Evolutionary conservation across 495 filamentous ascomycete species (phyloP), one percentile per base, ranked within the genome.

Genomic region (Penicillium tannophilum): DNA sequence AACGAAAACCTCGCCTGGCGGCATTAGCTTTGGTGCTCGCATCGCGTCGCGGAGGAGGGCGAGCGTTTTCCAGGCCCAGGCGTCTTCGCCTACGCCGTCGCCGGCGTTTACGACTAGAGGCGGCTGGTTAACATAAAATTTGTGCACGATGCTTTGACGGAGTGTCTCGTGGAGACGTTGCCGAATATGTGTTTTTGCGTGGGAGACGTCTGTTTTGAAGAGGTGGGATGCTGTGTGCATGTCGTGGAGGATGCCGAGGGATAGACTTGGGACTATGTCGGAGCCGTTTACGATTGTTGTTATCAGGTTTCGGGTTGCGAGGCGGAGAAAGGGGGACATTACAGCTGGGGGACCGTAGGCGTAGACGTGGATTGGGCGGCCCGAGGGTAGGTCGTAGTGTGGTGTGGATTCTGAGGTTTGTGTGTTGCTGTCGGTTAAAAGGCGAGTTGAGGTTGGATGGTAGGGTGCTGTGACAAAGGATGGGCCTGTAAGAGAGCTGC

Each of bases 321-420:
- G 81, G 41, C 88, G 83, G 5, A 93, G 78, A n/a, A 86, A 83
- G 0, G 88, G 82, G 2, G 87, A 92, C 76, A 92, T 83, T 45
- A 84, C 86, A 3, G 87, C 83, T 10, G 90, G 88, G 10, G 90
- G 87, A 3, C 90, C 90, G 66, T 90, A 93, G 36, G 89, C 88
- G 70, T 89, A 93, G 49, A 90, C 89, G 65, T 90, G 89, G 41
- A 91, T 87, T 46, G 84, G 87, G 9, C 90, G 81, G 46, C 84
- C 84, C 0, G 84, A 62, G 19, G 87, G 90, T 5, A 90, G 81
- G 44, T 75, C 82, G 53, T 85, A 77, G 48, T 65, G 51, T 52
- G 54, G 33, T 20, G 35, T 36, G 10, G 35, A 52, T 24, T 57
- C 65, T 43, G 14, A 12, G 39, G 0, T 12, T 16, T 41, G 39